Evolutionary conservation across 495 filamentous ascomycete species (phyloP).

Genomic region (Amphirosellinia nigrospora): DNA sequence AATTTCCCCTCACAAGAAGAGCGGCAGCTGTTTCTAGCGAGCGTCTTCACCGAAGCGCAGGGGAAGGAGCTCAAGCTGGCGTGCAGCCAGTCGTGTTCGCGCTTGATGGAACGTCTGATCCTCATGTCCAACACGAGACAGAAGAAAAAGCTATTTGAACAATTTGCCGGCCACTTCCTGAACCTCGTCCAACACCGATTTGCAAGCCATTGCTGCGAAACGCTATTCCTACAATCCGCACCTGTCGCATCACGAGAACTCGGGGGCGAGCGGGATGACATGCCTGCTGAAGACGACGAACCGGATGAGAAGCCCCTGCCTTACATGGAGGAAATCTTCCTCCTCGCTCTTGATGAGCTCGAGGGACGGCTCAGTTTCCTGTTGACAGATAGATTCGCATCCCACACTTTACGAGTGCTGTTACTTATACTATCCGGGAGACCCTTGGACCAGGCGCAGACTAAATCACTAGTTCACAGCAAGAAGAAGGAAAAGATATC

Average conservation of each 20-base stretch:
- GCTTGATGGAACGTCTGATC: constrained; percentile 90
- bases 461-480: constrained; percentile 75
- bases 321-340: constrained; percentile 84
- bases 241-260: constrained; percentile 77
- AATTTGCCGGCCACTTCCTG: constrained; percentile 87
- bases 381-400: constrained; percentile 87
- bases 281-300: constrained; percentile 50
- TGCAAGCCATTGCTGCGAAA: constrained; percentile 95
- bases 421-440: constrained; percentile 85
- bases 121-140: constrained; percentile 78
- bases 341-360: constrained; percentile 80
- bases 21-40: constrained; percentile 77
- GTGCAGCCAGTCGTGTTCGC: constrained; percentile 90
- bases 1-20: constrained; percentile 82
- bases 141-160: constrained; percentile 81
- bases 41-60: constrained; percentile 82
- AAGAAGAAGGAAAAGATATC: constrained; percentile 86
- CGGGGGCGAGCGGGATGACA: constrained; percentile 48
- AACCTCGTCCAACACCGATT: constrained; percentile 92
- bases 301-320: constrained; percentile 45
- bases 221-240: constrained; percentile 82
- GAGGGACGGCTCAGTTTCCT: constrained; percentile 83
- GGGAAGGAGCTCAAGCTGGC: constrained; percentile 97
- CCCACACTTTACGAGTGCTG: constrained; percentile 85
- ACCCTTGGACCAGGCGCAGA: constrained; percentile 68